Conservation (phyloP, 768 basidiomycete species). For the Hygrocybe punicea region DNA sequence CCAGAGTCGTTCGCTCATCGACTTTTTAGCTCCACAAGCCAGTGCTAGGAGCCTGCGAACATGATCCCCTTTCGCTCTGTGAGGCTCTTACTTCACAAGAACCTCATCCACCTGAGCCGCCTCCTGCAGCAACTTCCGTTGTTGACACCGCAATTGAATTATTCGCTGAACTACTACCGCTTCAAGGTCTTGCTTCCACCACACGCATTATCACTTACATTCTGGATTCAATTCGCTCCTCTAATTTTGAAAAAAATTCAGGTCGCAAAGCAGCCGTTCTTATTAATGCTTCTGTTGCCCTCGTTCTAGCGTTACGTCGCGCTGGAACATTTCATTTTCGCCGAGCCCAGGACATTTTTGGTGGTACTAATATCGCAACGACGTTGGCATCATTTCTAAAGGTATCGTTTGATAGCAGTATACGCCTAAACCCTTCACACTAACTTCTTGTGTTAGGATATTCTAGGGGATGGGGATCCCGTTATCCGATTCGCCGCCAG, state of each 20-base stretch:
- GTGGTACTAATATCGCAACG: slow-evolving; percentile 57
- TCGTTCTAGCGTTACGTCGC: slow-evolving; percentile 65
- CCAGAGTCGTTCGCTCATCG: slow-evolving; percentile 3
- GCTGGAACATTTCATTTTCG: slow-evolving; percentile 52
- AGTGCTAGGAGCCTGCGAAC: slow-evolving; percentile 78
- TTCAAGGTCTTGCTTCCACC: slow-evolving; percentile 65
- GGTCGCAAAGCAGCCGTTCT: slow-evolving; percentile 82
- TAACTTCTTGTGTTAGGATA: slow-evolving; percentile 48
- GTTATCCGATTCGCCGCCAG: slow-evolving; percentile 75
- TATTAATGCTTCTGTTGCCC: slow-evolving; percentile 73
- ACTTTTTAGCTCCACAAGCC: slow-evolving; percentile 64
- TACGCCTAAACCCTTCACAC: slow-evolving; percentile 1
- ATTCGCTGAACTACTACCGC: slow-evolving; percentile 73
- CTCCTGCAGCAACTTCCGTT: slow-evolving; percentile 75
- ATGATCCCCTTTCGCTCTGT: slow-evolving; percentile 76
- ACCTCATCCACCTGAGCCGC: slow-evolving; percentile 53
- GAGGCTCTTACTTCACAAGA: slow-evolving; percentile 46
- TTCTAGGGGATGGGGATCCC: slow-evolving; percentile 75
- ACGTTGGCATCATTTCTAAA: slow-evolving; percentile 71
- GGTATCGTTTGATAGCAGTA: slow-evolving; percentile 40
- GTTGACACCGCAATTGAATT: slow-evolving; percentile 88
- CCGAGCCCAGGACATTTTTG: slow-evolving; percentile 64
- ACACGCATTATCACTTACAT: slow-evolving; percentile 55
- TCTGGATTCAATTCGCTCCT: slow-evolving; percentile 62
- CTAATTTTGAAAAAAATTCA: slow-evolving; percentile 80